phyloP scores from a whole-genome alignment of 805 yeast species.

The Suhomyces canberraensis region DNA sequence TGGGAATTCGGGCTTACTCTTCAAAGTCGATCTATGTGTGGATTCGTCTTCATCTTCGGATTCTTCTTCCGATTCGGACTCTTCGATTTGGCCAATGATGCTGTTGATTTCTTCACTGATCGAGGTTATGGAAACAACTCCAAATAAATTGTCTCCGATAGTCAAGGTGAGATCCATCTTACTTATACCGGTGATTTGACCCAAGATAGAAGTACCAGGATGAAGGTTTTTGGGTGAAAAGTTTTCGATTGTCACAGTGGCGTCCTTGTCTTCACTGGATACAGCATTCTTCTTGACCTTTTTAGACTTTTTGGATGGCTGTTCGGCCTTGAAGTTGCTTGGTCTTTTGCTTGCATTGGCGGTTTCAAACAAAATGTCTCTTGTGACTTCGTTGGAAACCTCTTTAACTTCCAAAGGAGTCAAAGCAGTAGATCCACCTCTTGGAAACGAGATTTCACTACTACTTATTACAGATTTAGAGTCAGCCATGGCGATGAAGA shows the following conservation, averaged over 20 bases:
- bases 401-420: conserved; percentile 90
- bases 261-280: conserved; percentile 25
- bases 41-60: conserved; percentile 36
- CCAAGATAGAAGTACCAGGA: conserved; percentile 74
- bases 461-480: conserved; percentile 29
- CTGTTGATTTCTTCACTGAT: conserved; percentile 62
- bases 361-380: conserved; percentile 76
- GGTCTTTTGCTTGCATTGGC: conserved; percentile 31
- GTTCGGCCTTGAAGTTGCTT: conserved; percentile 23
- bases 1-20: conserved; percentile 48
- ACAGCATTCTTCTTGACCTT: conserved; percentile 12
- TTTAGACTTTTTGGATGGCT: conserved; percentile 21
- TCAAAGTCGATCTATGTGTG: conserved; percentile 19
- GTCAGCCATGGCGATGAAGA: conserved; percentile 12
- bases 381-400: conserved; percentile 87
- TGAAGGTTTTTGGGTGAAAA: conserved; percentile 59
- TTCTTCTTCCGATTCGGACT: conserved; percentile 35
- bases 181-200: conserved; percentile 64
- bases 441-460: conserved; percentile 72
- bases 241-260: conserved; percentile 54
- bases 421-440: conserved; percentile 90
- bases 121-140: conserved; percentile 72
- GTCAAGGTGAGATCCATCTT: conserved; percentile 65
- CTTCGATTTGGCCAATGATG: conserved; percentile 53
- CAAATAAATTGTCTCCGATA: conserved; percentile 76